Evolutionary conservation across 139 green algal species (phyloP).

Genomic region (Ettlia oleoabundans): DNA sequence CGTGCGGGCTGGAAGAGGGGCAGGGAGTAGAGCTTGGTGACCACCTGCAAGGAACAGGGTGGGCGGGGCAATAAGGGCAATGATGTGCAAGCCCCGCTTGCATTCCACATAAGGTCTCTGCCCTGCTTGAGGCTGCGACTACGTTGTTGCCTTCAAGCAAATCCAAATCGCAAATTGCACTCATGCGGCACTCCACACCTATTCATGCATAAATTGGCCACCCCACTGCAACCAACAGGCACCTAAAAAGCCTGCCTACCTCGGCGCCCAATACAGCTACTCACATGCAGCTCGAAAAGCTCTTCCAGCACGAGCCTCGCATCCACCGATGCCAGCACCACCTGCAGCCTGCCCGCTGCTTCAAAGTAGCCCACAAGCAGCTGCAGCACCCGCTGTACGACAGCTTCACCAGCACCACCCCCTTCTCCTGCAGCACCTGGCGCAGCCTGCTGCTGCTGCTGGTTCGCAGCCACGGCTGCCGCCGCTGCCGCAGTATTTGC

Average conservation of each 20-base stretch:
- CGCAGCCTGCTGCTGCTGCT: no score
- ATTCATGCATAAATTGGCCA: no score
- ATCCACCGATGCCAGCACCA: slow-evolving; percentile 29
- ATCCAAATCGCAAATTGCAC: no score
- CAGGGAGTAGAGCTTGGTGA: slow-evolving; percentile 23
- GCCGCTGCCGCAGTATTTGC: background rate
- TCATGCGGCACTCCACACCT: no score
- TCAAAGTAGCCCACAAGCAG: slow-evolving; percentile 24
- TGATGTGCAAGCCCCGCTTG: background rate
- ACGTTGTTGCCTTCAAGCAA: no score
- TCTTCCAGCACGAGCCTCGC: slow-evolving; percentile 42
- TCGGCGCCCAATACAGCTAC: background rate
- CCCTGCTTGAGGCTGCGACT: no score
- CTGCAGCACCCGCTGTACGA: background rate
- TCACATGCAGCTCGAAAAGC: slow-evolving; percentile 42
- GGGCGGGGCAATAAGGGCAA: background rate
- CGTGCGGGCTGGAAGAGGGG: slow-evolving; percentile 17
- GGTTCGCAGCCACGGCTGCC: background rate
- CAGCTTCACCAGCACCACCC: background rate
- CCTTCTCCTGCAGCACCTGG: background rate
- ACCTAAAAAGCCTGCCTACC: no score
- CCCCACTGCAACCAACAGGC: no score
- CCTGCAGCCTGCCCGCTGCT: background rate
- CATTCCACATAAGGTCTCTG: background rate
- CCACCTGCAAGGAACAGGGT: background rate